phyloP scores from a whole-genome alignment of 2,329 filamentous ascomycete species.

The Alternaria gansuensis region DNA sequence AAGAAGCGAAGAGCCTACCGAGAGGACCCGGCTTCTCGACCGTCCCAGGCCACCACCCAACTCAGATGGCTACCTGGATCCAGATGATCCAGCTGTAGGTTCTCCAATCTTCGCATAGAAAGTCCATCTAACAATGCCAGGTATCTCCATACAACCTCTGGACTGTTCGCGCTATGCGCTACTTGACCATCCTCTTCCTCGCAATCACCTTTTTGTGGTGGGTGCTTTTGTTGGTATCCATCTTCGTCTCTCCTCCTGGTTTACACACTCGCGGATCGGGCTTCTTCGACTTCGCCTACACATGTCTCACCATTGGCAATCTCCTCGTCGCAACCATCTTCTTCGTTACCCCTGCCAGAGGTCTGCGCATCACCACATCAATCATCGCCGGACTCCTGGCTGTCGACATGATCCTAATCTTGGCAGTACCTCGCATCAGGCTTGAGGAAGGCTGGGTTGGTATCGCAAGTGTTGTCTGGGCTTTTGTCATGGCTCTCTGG shows the following conservation, averaged over 20 bases:
- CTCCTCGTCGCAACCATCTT: constrained; percentile 82
- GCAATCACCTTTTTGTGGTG: constrained; percentile 88
- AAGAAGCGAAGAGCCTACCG: constrained; percentile 60
- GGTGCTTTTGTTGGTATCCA: constrained; percentile 84
- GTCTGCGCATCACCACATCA: constrained; percentile 76
- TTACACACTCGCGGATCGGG: constrained; percentile 89
- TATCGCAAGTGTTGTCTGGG: constrained; percentile 85
- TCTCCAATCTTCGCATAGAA: not conserved
- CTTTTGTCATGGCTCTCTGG: constrained; percentile 79
- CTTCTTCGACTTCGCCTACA: constrained; percentile 88
- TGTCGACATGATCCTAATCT: constrained; percentile 79
- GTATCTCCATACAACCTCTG: constrained; percentile 94
- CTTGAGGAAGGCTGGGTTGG: constrained; percentile 91
- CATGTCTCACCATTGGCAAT: constrained; percentile 78
- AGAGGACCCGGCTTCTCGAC: constrained; percentile 73
- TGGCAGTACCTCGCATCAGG: constrained; percentile 76
- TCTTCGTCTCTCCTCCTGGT: constrained; percentile 88
- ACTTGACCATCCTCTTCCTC: constrained; percentile 79
- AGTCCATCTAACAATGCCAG: constrained; percentile 43
- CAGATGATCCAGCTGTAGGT: constrained; percentile 80
- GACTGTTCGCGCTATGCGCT: constrained; percentile 82
- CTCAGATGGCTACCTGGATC: constrained; percentile 73
- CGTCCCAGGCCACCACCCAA: constrained; percentile 64
- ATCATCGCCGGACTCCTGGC: constrained; percentile 73
- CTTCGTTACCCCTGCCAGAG: constrained; percentile 83